Evolutionary conservation across 1,284 basidiomycete species (phyloP).

Genomic region (Rhodotorula sp.): DNA sequence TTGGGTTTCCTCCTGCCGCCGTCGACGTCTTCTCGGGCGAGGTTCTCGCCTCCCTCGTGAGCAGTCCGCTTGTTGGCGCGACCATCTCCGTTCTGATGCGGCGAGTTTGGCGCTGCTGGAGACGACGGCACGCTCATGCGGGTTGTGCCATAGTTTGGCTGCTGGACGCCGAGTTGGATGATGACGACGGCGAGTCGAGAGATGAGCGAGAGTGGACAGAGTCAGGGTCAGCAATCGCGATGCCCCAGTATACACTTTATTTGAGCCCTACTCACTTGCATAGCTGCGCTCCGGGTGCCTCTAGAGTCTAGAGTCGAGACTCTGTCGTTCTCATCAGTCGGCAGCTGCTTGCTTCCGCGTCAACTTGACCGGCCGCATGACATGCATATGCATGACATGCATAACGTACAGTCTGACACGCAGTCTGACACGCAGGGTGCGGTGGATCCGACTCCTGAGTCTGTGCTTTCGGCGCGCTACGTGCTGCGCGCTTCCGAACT

Average conservation of each 20-base stretch:
- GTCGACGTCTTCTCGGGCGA: background rate
- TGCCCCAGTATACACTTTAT: background rate
- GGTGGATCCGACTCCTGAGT: no score
- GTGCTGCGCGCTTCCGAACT: no score
- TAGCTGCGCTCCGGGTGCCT: background rate
- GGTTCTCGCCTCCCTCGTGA: background rate
- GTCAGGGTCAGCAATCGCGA: background rate
- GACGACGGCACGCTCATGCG: background rate
- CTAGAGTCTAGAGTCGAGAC: background rate
- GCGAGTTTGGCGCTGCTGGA: background rate
- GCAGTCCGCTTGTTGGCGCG: background rate
- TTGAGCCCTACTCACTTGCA: background rate
- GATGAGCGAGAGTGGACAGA: background rate
- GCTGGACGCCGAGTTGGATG: background rate
- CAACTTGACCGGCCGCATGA: no score
- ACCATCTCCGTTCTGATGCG: background rate
- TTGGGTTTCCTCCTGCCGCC: constrained; percentile 26
- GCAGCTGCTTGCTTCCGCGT: no score
- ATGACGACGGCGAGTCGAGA: background rate
- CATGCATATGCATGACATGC: no score
- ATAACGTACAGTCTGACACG: no score
- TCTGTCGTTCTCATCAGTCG: background rate
- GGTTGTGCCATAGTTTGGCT: constrained; percentile 2
- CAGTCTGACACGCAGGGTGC: no score
- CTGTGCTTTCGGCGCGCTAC: no score